Percentiles rank a stretch among this genome's conserved stretches.
Evolutionary conservation across 2,329 filamentous ascomycete species (phyloP).

Genomic region (Diaporthe amygdali): DNA sequence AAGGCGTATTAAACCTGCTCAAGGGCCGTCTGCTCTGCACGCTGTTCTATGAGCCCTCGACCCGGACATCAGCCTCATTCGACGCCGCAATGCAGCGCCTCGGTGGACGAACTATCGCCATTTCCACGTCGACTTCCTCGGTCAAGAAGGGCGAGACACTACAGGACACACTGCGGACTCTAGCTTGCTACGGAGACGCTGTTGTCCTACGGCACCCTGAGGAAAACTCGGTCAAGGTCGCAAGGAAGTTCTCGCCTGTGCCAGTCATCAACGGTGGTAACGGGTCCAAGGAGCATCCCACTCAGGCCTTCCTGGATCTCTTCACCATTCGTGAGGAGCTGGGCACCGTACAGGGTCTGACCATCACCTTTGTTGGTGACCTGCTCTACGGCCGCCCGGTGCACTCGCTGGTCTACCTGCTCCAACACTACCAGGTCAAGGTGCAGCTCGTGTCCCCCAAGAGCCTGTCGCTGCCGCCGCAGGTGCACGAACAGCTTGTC

Average conservation of each 20-base stretch:
- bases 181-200: constrained; percentile 93
- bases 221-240: constrained; percentile 78
- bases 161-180: constrained; percentile 90
- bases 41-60: constrained; percentile 98
- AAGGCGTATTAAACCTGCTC: constrained; percentile 86
- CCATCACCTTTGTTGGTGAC: constrained; percentile 94
- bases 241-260: constrained; percentile 85
- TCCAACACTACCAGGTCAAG: constrained; percentile 93
- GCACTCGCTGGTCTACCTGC: constrained; percentile 91
- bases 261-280: constrained; percentile 98
- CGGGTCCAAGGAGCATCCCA: constrained; percentile 94
- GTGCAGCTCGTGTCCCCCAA: constrained; percentile 90
- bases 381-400: constrained; percentile 92
- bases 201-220: constrained; percentile 95
- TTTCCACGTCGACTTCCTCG: constrained; percentile 84
- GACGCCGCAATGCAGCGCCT: constrained; percentile 98
- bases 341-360: constrained; percentile 92
- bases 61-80: constrained; percentile 92
- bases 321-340: constrained; percentile 99
- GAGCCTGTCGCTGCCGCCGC: constrained; percentile 75
- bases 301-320: constrained; percentile 95
- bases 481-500: constrained; percentile 75
- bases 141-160: constrained; percentile 94
- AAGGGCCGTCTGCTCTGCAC: constrained; percentile 87
- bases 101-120: constrained; percentile 82